These are phyloP conservation scores for Epichloe sibirici DNA, from an alignment of 2,329 filamentous ascomycete genomes.

Conservation along the genomic window DNA sequence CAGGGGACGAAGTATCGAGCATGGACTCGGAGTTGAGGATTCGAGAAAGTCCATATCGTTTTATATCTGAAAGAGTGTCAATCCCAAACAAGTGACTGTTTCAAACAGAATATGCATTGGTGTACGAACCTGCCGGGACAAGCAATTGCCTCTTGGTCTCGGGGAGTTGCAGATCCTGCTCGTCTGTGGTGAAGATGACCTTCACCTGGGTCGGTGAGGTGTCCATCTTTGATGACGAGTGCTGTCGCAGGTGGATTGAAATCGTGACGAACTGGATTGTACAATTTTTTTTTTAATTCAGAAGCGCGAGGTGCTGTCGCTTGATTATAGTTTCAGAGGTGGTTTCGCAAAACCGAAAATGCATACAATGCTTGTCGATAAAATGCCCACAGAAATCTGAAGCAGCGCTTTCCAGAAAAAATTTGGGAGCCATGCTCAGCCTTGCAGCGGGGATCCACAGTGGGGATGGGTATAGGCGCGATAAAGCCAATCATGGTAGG, in stretches of 20 bases:
- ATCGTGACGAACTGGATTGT: neutral
- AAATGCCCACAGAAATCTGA: neutral
- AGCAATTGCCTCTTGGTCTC: slow-evolving; percentile 50
- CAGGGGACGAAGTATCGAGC: slow-evolving; percentile 50
- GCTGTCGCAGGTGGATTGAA: neutral
- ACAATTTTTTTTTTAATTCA: too few species aligned
- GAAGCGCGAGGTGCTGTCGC: too few species aligned
- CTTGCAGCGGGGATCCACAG: neutral
- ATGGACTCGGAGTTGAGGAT: slow-evolving; percentile 62
- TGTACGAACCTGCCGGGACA: slow-evolving; percentile 41
- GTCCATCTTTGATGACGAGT: slow-evolving; percentile 19
- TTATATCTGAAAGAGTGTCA: slow-evolving; percentile 38
- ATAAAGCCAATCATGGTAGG: neutral
- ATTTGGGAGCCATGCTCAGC: neutral
- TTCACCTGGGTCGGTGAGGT: slow-evolving; percentile 43
- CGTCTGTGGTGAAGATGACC: slow-evolving; percentile 54
- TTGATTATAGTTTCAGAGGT: too few species aligned
- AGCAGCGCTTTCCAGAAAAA: neutral
- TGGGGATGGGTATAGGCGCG: neutral
- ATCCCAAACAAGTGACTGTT: neutral
- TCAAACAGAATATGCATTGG: neutral
- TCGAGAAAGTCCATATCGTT: slow-evolving; percentile 57
- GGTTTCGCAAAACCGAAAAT: neutral
- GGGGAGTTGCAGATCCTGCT: slow-evolving; percentile 48
- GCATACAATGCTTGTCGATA: neutral